Conservation (phyloP, 768 basidiomycete genomes). For the Kwoniella sp. region DNA sequence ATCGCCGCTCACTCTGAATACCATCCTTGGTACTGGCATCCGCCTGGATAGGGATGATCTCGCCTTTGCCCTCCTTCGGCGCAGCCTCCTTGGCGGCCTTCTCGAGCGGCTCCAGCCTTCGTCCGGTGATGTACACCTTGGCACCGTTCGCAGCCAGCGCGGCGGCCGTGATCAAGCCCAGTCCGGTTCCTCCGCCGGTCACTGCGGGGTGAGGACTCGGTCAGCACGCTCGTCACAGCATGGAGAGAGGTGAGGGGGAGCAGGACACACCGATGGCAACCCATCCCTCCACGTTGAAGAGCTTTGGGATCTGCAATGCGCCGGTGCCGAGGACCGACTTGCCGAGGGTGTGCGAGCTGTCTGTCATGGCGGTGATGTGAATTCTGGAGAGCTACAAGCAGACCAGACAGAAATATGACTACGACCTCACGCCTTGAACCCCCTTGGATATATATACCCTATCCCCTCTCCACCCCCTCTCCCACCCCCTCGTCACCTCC, state of each 20-base stretch:
- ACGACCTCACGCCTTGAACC: no score
- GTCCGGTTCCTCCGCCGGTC: constrained; percentile 34
- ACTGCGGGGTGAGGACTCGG: constrained; percentile 7
- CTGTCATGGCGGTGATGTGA: not conserved
- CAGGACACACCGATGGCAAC: constrained; percentile 42
- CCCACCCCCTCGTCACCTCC: no score
- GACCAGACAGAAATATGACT: no score
- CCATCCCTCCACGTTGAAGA: constrained; percentile 46
- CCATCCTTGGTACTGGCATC: constrained; percentile 47
- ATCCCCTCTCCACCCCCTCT: no score
- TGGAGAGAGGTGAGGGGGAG: not conserved
- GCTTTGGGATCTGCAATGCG: constrained; percentile 27
- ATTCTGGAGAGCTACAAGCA: no score
- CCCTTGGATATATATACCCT: no score
- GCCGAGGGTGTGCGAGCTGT: constrained; percentile 13
- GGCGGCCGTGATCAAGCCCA: constrained; percentile 30
- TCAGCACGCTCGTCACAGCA: not conserved
- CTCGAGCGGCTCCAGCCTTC: constrained; percentile 39
- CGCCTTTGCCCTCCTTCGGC: constrained; percentile 32
- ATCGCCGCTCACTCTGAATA: constrained; percentile 41
- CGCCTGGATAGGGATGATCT: constrained; percentile 40
- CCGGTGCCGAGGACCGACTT: constrained; percentile 25
- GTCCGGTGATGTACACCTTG: constrained; percentile 49
- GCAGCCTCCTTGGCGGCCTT: constrained; percentile 30
- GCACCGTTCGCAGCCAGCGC: constrained; percentile 48